Percentiles rank a stretch among this genome's conserved stretches.
Evolutionary conservation across 176 grass and related monocot genomes (phyloP).

Genomic region (Rhipidocladum racemiflorum): DNA sequence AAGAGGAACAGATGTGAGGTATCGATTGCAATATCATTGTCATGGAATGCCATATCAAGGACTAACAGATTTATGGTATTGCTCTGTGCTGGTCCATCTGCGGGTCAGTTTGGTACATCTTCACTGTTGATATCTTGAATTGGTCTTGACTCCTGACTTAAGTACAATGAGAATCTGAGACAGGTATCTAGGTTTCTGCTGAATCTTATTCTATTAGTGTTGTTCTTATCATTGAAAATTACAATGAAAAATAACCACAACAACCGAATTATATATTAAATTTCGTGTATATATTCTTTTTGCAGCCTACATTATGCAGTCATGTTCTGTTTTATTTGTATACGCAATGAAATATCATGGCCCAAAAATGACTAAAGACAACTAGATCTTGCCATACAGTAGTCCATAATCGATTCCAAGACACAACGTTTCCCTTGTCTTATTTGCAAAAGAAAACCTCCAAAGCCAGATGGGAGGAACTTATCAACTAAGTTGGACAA

Average conservation of each 20-base stretch:
- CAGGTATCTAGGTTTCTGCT: not conserved
- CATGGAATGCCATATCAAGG: slow-evolving; percentile 10
- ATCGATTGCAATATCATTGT: slow-evolving; percentile 36
- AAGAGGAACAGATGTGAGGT: slow-evolving; percentile 12
- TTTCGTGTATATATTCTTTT: not conserved
- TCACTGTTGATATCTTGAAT: slow-evolving; percentile 15
- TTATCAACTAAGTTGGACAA: not conserved
- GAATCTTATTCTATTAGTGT: not conserved
- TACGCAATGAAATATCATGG: not conserved
- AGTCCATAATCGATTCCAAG: not conserved
- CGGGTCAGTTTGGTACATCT: not conserved
- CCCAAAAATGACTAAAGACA: not conserved
- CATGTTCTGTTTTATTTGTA: not conserved
- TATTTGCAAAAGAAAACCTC: not conserved
- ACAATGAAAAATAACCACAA: not conserved
- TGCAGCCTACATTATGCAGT: not conserved
- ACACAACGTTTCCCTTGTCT: not conserved
- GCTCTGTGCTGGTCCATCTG: not conserved
- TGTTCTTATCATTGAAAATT: slow-evolving; percentile 11
- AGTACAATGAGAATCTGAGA: not conserved
- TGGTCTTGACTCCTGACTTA: not conserved
- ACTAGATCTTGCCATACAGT: not conserved
- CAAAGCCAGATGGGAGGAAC: not conserved
- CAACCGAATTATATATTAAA: not conserved
- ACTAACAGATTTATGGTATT: not conserved